Percentiles rank a stretch among this genome's conserved stretches.
These are phyloP conservation scores for Botryotinia narcissicola DNA, from an alignment of 2,329 filamentous ascomycete species.

Conservation along the genomic window DNA sequence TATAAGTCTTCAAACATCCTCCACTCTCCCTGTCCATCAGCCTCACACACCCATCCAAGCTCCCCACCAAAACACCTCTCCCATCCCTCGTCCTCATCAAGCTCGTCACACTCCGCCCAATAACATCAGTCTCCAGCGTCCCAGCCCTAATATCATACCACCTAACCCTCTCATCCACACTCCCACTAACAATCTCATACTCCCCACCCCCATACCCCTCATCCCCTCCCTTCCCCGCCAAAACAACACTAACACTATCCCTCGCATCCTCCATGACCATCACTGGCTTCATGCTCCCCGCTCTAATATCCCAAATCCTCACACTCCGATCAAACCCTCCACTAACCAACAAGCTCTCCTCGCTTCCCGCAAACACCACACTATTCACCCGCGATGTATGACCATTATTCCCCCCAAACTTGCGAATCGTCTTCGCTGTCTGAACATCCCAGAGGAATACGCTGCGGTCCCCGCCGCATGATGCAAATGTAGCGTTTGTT, in stretches of 20 bases:
- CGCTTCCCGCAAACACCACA: constrained; percentile 74
- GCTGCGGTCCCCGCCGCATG: constrained; percentile 82
- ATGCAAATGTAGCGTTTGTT: constrained; percentile 83
- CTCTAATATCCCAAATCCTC: constrained; percentile 69
- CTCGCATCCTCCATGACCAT: constrained; percentile 71
- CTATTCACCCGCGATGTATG: constrained; percentile 63
- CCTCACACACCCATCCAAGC: constrained; percentile 72
- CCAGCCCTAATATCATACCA: constrained; percentile 83
- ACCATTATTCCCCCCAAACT: constrained; percentile 60
- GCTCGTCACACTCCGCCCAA: constrained; percentile 73
- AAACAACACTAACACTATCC: constrained; percentile 57
- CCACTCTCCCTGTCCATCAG: constrained; percentile 79
- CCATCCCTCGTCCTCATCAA: constrained; percentile 69
- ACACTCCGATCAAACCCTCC: constrained; percentile 75
- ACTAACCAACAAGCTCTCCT: constrained; percentile 68
- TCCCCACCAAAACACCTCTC: constrained; percentile 70
- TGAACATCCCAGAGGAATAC: constrained; percentile 96
- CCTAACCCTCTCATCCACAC: constrained; percentile 80
- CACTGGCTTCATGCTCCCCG: constrained; percentile 55
- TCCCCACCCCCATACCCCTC: constrained; percentile 70
- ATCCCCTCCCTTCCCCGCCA: constrained; percentile 47
- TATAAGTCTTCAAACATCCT: constrained; percentile 69
- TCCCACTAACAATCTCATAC: constrained; percentile 66
- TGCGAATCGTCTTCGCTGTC: constrained; percentile 70
- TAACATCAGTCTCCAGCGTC: constrained; percentile 64